Base-by-base conservation (phyloP, 2,329 filamentous ascomycete species). In the Colletotrichum tropicale region DNA sequence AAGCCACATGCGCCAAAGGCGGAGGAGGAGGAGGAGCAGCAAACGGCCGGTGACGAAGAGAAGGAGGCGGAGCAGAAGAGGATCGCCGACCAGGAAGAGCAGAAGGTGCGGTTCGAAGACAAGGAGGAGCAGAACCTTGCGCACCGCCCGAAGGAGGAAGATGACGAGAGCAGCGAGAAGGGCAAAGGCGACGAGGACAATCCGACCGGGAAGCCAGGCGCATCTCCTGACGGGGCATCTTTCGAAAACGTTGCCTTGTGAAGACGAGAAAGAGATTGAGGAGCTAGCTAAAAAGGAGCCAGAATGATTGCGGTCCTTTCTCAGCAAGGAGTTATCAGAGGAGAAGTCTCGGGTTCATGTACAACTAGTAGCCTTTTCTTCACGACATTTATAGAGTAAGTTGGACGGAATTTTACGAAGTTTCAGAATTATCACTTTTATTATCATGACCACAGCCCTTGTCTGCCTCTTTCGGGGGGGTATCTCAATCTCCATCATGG, bases 191-290 rank as follows among this genome's bases (percentile, higher is more conserved):
- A 84, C 38, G 77, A 81, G 5, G 80, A 80, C 55, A 83, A 82
- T 26, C 81, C 80, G 36, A 73, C 84, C 18, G 83, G 84, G 62
- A 88, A 87, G 77, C 83, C 86, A 1, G 84, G 85, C 18, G 83
- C 85, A 56, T 90, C 89, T 8, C 88, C 90, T 21, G 90, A 91
- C 77, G 88, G 89, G 1, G 87, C 87, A 7, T 91, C 90, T n/a
- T 93, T 93, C 82, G 91, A 93, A 79, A 90, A 93, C 78, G 91
- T 93, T 62, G 90, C 89, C 76, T 84, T 93, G 79, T 93, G 85
- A 80, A 77, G 66, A n/a, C 36, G 32, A 24, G 34, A 34, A 21
- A 5, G 38, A 16, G 38, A 15, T 16, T 6, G 56, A 10, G 32
- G 64, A 13, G 26, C 30, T 9, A 30, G 43, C 21, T 24, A 43